Evolutionary conservation across 768 basidiomycete genomes (phyloP).

Genomic region (Termitomyces sp.): DNA sequence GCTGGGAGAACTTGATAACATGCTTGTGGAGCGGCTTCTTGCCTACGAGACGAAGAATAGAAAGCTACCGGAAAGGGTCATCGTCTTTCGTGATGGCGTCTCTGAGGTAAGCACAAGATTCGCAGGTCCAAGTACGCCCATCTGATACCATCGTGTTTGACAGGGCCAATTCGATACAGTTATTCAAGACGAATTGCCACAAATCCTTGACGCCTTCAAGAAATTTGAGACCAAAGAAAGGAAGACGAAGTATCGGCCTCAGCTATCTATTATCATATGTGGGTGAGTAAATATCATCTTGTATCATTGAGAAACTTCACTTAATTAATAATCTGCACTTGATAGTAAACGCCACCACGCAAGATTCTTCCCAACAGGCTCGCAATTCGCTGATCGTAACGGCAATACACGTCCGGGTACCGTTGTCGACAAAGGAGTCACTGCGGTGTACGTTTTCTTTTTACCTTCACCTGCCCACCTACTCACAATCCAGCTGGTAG

Average conservation of each 20-base stretch:
- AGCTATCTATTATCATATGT: conserved; percentile 73
- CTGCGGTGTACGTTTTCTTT: conserved; percentile 49
- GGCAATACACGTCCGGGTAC: conserved; percentile 82
- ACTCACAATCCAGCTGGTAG: conserved; percentile 29
- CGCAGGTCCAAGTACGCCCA: not conserved
- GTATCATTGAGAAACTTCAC: not conserved
- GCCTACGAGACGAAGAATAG: conserved; percentile 55
- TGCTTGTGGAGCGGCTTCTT: conserved; percentile 71
- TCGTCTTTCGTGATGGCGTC: conserved; percentile 80
- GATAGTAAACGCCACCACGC: conserved; percentile 67
- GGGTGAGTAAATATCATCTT: conserved; percentile 36
- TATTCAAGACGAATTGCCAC: conserved; percentile 56
- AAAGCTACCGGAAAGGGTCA: conserved; percentile 61
- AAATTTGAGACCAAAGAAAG: conserved; percentile 42
- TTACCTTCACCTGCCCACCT: conserved; percentile 15
- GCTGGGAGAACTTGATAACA: conserved; percentile 59
- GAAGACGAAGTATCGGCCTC: conserved; percentile 52
- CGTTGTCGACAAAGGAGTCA: conserved; percentile 77
- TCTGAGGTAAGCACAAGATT: conserved; percentile 55
- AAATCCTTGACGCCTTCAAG: conserved; percentile 61
- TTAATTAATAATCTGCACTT: not conserved
- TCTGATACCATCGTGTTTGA: conserved; percentile 2
- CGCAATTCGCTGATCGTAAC: conserved; percentile 52
- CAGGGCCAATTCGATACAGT: conserved; percentile 76
- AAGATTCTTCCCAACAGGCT: conserved; percentile 57